A percentile compares a stretch with the other conserved stretches of the same genome.
Evolutionary conservation across 192 early-diverging fungal genomes (phyloP).

Genomic region (Blastocladiella britannica): DNA sequence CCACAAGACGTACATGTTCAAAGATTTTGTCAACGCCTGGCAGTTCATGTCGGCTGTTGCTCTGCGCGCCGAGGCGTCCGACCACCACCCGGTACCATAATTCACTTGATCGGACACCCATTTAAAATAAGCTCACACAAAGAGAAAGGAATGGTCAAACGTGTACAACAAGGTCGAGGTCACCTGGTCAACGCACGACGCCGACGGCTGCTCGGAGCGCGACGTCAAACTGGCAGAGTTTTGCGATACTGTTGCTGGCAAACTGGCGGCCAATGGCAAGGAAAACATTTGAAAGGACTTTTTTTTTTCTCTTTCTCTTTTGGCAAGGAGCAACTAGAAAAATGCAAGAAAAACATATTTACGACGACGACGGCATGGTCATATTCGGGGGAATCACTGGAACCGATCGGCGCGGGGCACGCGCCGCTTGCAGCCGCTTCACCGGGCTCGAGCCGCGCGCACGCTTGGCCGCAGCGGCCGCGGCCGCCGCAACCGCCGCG

Average conservation of each 20-base stretch:
- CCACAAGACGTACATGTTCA: constrained; percentile 52
- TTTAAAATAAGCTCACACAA: too few species aligned
- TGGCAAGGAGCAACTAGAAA: too few species aligned
- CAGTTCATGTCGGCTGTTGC: constrained; percentile 89
- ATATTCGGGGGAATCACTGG: too few species aligned
- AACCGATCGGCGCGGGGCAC: neutral
- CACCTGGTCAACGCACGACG: constrained; percentile 78
- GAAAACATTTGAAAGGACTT: too few species aligned
- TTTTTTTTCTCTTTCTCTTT: too few species aligned
- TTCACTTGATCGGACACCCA: too few species aligned
- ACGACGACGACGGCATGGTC: too few species aligned
- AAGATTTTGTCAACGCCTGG: constrained; percentile 71
- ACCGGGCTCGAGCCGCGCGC: neutral
- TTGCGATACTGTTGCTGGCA: constrained; percentile 26
- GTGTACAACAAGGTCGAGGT: constrained; percentile 86
- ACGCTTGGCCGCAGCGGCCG: too few species aligned
- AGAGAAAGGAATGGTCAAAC: constrained; percentile 28
- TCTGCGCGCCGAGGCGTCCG: constrained; percentile 67
- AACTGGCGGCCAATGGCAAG: too few species aligned
- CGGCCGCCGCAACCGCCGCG: too few species aligned
- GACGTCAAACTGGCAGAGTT: constrained; percentile 61
- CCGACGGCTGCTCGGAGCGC: constrained; percentile 49
- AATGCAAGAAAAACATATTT: too few species aligned
- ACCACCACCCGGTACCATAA: constrained; percentile 92
- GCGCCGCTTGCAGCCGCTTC: neutral